A percentile compares a stretch with the other conserved stretches of the same genome.
Conservation (phyloP, 371 early-diverging fungal species). For the Mucor saturninus region DNA sequence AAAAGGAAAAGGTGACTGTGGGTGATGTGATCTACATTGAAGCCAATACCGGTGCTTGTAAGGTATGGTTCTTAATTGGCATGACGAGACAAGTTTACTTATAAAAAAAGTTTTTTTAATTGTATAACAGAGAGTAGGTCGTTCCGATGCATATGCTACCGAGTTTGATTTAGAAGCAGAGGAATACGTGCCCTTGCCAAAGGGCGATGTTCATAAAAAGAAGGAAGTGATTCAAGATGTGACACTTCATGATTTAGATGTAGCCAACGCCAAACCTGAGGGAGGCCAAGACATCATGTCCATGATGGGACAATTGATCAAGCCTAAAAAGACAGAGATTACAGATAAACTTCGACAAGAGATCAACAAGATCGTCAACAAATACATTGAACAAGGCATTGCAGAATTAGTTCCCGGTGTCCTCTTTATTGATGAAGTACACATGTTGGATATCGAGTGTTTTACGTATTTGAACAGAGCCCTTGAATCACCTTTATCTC, state of each 20-base stretch:
- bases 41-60: slow-evolving; percentile 96
- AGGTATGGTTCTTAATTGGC: slow-evolving; percentile 48
- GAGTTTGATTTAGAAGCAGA: slow-evolving; percentile 98
- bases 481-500: slow-evolving; percentile 91
- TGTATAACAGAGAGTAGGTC: slow-evolving; percentile 81
- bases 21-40: slow-evolving; percentile 99
- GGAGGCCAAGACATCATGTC: slow-evolving; percentile 98
- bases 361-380: slow-evolving; percentile 99
- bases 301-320: slow-evolving; percentile 96
- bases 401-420: slow-evolving; percentile 98
- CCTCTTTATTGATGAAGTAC: slow-evolving; percentile 98
- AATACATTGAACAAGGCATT: slow-evolving; percentile 98
- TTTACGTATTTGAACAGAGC: slow-evolving; percentile 98
- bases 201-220: slow-evolving; percentile 99
- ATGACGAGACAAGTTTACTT: too few species aligned
- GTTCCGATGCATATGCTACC: slow-evolving; percentile 94
- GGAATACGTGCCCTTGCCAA: slow-evolving; percentile 96
- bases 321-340: slow-evolving; percentile 98
- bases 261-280: slow-evolving; percentile 96
- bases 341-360: slow-evolving; percentile 96
- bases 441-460: slow-evolving; percentile 99
- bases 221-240: slow-evolving; percentile 97
- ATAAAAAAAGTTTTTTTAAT: too few species aligned
- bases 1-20: slow-evolving; percentile 95
- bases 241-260: slow-evolving; percentile 98